A percentile compares a stretch with the other conserved stretches of the same genome.
Conservation (phyloP, 2,329 filamentous ascomycete species). For the Apiospora pterosperma region DNA sequence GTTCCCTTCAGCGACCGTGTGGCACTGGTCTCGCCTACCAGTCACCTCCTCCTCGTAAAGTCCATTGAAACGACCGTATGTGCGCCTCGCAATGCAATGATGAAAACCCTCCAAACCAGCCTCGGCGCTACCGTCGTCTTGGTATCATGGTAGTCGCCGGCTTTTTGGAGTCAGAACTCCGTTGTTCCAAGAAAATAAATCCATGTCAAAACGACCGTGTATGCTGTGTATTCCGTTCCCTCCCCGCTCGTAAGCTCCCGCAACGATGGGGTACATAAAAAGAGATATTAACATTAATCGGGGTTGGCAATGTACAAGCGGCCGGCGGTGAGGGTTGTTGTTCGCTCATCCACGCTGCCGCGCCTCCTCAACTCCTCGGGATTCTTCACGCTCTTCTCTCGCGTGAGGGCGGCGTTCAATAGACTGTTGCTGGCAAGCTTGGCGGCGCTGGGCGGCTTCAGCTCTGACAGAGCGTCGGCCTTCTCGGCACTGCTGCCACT, state of each 20-base stretch:
- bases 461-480: conserved; percentile 57
- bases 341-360: conserved; percentile 81
- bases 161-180: conserved; percentile 7
- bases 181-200: not conserved
- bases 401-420: conserved; percentile 53
- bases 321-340: conserved; percentile 69
- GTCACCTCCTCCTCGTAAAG: not conserved
- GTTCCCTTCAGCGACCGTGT: not conserved
- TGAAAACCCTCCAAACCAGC: conserved; percentile 7
- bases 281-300: conserved; percentile 45
- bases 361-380: conserved; percentile 70
- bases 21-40: not conserved
- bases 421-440: conserved; percentile 57
- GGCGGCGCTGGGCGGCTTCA: conserved; percentile 38
- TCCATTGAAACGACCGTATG: conserved; percentile 7
- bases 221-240: not conserved
- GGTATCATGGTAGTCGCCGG: conserved; percentile 6
- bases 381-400: conserved; percentile 64
- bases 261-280: not conserved
- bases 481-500: conserved; percentile 59
- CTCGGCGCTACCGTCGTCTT: conserved; percentile 5
- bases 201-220: not conserved
- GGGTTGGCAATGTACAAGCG: conserved; percentile 85
- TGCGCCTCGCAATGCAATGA: conserved; percentile 7
- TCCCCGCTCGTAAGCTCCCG: not conserved